Percentiles rank a stretch among this genome's conserved stretches.
phyloP scores from a whole-genome alignment of 495 filamentous ascomycete genomes.

The Xylaria intraflava region DNA sequence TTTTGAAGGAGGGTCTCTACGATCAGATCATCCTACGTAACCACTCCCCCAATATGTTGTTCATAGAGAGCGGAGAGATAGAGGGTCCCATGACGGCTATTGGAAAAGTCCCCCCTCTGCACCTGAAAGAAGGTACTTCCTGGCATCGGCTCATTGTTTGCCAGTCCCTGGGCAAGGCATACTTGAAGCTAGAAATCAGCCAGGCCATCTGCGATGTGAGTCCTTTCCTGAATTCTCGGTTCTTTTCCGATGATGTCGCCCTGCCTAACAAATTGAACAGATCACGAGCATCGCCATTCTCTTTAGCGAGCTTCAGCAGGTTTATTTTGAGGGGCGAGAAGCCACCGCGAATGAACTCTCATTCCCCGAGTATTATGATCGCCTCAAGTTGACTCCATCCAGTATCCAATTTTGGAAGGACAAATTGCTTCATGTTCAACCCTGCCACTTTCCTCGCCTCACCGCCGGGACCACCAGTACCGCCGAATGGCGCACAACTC shows the following conservation, averaged over 20 bases:
- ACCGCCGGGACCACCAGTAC: constrained; percentile 14
- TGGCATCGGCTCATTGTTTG: constrained; percentile 42
- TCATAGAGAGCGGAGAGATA: constrained; percentile 36
- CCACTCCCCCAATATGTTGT: constrained; percentile 41
- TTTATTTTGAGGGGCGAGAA: constrained; percentile 31
- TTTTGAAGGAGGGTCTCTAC: constrained; percentile 33
- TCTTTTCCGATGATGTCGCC: not conserved
- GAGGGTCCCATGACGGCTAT: constrained; percentile 38
- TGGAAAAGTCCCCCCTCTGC: constrained; percentile 32
- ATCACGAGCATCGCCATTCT: constrained; percentile 36
- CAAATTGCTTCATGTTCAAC: constrained; percentile 26
- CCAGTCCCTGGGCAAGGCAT: constrained; percentile 34
- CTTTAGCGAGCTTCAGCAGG: constrained; percentile 34
- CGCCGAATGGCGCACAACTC: constrained; percentile 26
- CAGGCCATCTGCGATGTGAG: constrained; percentile 40
- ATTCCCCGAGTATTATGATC: constrained; percentile 34
- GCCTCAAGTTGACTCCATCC: constrained; percentile 27
- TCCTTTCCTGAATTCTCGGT: not conserved
- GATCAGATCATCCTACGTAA: constrained; percentile 38
- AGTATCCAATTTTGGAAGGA: constrained; percentile 40
- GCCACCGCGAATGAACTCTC: constrained; percentile 25
- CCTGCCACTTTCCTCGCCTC: constrained; percentile 36
- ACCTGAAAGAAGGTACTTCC: constrained; percentile 30
- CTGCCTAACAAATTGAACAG: constrained; percentile 12
- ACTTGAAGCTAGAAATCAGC: constrained; percentile 41